Conservation (phyloP, 2,329 filamentous ascomycete species). For the Cladophialophora yegresii region DNA sequence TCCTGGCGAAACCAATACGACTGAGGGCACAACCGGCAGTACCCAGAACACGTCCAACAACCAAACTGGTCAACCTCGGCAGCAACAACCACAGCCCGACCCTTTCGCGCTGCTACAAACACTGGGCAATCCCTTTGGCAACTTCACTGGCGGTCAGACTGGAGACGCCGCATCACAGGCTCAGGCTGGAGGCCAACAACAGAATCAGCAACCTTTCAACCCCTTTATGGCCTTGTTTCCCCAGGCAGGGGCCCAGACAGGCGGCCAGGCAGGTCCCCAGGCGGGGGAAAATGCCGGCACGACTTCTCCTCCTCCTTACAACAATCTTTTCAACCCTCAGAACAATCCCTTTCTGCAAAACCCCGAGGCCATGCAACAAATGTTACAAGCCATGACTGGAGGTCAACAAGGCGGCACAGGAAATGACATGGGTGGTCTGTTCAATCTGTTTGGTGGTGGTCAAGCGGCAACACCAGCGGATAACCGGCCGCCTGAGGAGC, state of each 20-base stretch:
- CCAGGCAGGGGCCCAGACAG: conserved; percentile 46
- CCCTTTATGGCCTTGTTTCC: conserved; percentile 70
- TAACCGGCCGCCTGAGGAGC: conserved; percentile 86
- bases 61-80: background rate
- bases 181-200: conserved; percentile 40
- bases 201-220: conserved; percentile 54
- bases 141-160: conserved; percentile 40
- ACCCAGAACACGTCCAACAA: conserved; percentile 1
- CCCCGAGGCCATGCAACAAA: conserved; percentile 59
- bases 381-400: conserved; percentile 54
- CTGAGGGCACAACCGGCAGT: conserved; percentile 48
- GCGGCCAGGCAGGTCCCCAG: conserved; percentile 45
- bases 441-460: conserved; percentile 41
- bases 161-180: conserved; percentile 44
- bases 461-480: conserved; percentile 65
- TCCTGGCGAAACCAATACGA: conserved; percentile 82
- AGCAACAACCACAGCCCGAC: conserved; percentile 41
- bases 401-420: conserved; percentile 45
- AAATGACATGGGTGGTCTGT: conserved; percentile 34
- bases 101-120: conserved; percentile 1
- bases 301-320: conserved; percentile 43
- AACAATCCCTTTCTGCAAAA: conserved; percentile 62
- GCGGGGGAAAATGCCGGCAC: conserved; percentile 30
- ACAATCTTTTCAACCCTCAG: conserved; percentile 40
- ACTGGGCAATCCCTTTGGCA: conserved; percentile 39